Percentiles rank a stretch among this genome's conserved stretches.
phyloP scores from a whole-genome alignment of 805 yeast genomes.

The Metschnikowia similis region DNA sequence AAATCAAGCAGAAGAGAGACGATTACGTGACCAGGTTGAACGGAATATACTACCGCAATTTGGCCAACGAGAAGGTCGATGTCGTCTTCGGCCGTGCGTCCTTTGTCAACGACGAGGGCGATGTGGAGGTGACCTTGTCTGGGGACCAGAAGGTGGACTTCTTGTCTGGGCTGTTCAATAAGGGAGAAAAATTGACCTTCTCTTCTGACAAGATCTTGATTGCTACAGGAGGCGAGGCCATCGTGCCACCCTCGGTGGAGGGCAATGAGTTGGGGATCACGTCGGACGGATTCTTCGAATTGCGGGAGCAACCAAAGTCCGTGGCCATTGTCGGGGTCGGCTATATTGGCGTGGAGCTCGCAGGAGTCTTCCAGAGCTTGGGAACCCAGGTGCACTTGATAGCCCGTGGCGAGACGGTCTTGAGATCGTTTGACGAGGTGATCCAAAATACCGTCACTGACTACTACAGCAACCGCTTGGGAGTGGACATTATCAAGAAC shows the following conservation, averaged over 20 bases:
- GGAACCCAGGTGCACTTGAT: slow-evolving; percentile 84
- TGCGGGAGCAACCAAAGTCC: slow-evolving; percentile 78
- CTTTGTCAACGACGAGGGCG: slow-evolving; percentile 58
- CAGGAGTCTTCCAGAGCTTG: slow-evolving; percentile 89
- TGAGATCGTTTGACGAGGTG: slow-evolving; percentile 80
- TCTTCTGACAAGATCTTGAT: slow-evolving; percentile 80
- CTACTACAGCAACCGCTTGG: slow-evolving; percentile 68
- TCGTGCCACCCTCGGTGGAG: slow-evolving; percentile 62
- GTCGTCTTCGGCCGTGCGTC: slow-evolving; percentile 81
- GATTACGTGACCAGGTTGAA: slow-evolving; percentile 84
- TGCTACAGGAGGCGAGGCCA: slow-evolving; percentile 91
- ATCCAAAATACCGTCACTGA: slow-evolving; percentile 79
- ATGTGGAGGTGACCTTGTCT: slow-evolving; percentile 65
- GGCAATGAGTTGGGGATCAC: slow-evolving; percentile 83
- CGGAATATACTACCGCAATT: slow-evolving; percentile 87
- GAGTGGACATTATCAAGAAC: slow-evolving; percentile 74
- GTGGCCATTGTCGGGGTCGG: slow-evolving; percentile 98
- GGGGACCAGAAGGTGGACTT: slow-evolving; percentile 39
- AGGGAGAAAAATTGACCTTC: slow-evolving; percentile 55
- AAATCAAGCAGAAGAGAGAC: slow-evolving; percentile 82
- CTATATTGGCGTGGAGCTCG: slow-evolving; percentile 91
- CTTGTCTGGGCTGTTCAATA: slow-evolving; percentile 28
- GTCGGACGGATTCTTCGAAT: slow-evolving; percentile 86
- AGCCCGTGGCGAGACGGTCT: slow-evolving; percentile 86
- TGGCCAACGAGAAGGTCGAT: slow-evolving; percentile 86